Conservation (phyloP, 2,329 filamentous ascomycete species). For the Drechmeria coniospora region DNA sequence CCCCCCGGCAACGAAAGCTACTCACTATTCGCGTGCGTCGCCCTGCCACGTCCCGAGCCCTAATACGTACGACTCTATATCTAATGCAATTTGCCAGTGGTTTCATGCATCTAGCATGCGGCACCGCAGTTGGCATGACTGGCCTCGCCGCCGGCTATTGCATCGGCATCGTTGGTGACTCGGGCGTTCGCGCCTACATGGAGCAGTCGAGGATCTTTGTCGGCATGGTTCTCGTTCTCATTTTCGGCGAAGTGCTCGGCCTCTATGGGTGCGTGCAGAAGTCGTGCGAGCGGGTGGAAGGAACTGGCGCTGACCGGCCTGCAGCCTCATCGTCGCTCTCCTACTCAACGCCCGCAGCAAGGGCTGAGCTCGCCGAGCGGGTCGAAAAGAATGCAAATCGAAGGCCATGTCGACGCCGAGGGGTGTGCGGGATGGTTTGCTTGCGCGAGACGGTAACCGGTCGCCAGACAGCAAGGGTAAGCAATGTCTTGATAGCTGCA, state of each 20-base stretch:
- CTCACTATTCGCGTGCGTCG: conserved; percentile 64
- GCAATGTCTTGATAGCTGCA: conserved; percentile 13
- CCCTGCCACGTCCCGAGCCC: neutral
- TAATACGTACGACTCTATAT: neutral
- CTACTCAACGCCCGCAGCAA: conserved; percentile 82
- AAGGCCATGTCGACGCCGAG: too few species aligned
- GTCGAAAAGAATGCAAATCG: neutral
- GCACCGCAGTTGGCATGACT: conserved; percentile 79
- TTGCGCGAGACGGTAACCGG: neutral
- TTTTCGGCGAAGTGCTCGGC: conserved; percentile 94
- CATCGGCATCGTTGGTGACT: conserved; percentile 90
- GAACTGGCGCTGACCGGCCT: conserved; percentile 1
- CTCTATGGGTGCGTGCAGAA: conserved; percentile 65
- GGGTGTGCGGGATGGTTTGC: neutral
- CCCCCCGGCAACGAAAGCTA: conserved; percentile 54
- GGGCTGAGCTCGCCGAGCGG: conserved; percentile 24
- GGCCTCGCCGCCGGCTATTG: conserved; percentile 91
- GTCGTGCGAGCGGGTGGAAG: neutral
- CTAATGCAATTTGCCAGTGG: conserved; percentile 35
- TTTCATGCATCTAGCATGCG: conserved; percentile 86
- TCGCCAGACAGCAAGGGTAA: conserved; percentile 1
- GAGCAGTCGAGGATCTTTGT: conserved; percentile 91
- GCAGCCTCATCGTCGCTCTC: conserved; percentile 76
- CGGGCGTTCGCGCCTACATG: conserved; percentile 90
- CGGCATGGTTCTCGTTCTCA: conserved; percentile 95